These are phyloP conservation scores for Candida takata DNA, from an alignment of 805 yeast species.

Conservation along the genomic window DNA sequence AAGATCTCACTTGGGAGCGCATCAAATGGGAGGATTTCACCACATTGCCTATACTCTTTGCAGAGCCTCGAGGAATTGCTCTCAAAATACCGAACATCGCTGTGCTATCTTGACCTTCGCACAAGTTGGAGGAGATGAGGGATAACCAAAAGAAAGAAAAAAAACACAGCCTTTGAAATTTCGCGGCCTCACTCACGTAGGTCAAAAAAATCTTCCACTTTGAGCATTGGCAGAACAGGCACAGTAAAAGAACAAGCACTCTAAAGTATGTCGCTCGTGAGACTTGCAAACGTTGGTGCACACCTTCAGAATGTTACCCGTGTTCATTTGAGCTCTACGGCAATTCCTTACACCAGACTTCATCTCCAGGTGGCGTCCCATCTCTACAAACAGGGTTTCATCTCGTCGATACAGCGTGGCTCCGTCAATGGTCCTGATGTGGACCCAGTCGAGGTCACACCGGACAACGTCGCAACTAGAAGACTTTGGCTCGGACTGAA, in stretches of 20 bases:
- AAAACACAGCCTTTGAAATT: no score
- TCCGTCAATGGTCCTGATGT: slow-evolving; percentile 79
- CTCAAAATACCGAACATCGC: no score
- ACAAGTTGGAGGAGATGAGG: no score
- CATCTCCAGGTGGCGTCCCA: slow-evolving; percentile 81
- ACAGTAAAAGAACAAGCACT: not conserved
- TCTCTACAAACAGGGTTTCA: slow-evolving; percentile 84
- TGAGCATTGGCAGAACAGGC: not conserved
- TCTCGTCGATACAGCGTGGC: slow-evolving; percentile 80
- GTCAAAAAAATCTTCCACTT: no score
- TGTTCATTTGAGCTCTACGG: slow-evolving; percentile 65
- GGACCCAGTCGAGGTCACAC: slow-evolving; percentile 68
- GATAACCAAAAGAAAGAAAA: no score
- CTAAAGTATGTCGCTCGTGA: slow-evolving; percentile 81
- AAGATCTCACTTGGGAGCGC: slow-evolving; percentile 4
- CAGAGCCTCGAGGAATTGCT: no score
- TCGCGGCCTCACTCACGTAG: no score
- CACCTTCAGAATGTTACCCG: slow-evolving; percentile 84
- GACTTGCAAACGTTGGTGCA: slow-evolving; percentile 76
- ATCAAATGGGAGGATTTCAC: no score
- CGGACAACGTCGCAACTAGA: slow-evolving; percentile 78
- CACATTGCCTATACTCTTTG: no score
- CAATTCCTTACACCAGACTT: slow-evolving; percentile 75
- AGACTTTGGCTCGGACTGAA: slow-evolving; percentile 90
- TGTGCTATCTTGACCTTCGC: no score